These are phyloP conservation scores for Termitomyces sp. DNA, from an alignment of 768 basidiomycete species.

Conservation along the genomic window DNA sequence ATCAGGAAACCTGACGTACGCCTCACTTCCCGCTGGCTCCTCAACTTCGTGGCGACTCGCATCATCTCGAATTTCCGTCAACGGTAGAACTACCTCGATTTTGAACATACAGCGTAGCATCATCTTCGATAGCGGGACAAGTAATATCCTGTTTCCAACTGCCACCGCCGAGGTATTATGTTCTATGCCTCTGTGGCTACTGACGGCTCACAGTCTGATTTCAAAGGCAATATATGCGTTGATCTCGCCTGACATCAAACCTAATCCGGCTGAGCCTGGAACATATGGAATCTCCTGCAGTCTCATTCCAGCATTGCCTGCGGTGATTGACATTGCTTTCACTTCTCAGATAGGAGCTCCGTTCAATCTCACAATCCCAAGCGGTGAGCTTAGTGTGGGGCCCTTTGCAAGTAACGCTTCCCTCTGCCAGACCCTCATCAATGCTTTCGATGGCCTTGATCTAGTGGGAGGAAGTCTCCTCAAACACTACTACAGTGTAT, in stretches of 20 bases:
- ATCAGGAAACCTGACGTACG: conserved; percentile 37
- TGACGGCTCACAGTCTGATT: conserved; percentile 3
- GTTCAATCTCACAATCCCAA: conserved; percentile 55
- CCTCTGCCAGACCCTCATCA: conserved; percentile 53
- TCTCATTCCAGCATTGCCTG: conserved; percentile 39
- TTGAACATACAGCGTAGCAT: conserved; percentile 36
- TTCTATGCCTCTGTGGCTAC: not conserved
- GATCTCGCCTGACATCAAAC: conserved; percentile 52
- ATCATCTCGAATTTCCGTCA: conserved; percentile 44
- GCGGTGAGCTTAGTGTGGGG: conserved; percentile 51
- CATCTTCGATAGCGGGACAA: conserved; percentile 56
- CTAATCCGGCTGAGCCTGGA: conserved; percentile 45
- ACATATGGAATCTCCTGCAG: conserved; percentile 52
- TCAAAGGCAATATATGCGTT: conserved; percentile 48
- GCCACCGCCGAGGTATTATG: conserved; percentile 38
- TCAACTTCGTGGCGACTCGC: conserved; percentile 38
- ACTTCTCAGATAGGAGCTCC: conserved; percentile 41
- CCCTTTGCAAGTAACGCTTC: conserved; percentile 46
- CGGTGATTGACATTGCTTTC: conserved; percentile 48
- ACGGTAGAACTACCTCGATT: conserved; percentile 41
- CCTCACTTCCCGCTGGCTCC: conserved; percentile 30
- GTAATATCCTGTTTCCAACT: conserved; percentile 47
- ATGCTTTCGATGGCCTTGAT: conserved; percentile 47
- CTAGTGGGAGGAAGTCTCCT: conserved; percentile 50
- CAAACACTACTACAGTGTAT: conserved; percentile 58